These are phyloP conservation scores for Ganoderma meredithae DNA, from an alignment of 1,284 basidiomycete genomes.

Conservation along the genomic window DNA sequence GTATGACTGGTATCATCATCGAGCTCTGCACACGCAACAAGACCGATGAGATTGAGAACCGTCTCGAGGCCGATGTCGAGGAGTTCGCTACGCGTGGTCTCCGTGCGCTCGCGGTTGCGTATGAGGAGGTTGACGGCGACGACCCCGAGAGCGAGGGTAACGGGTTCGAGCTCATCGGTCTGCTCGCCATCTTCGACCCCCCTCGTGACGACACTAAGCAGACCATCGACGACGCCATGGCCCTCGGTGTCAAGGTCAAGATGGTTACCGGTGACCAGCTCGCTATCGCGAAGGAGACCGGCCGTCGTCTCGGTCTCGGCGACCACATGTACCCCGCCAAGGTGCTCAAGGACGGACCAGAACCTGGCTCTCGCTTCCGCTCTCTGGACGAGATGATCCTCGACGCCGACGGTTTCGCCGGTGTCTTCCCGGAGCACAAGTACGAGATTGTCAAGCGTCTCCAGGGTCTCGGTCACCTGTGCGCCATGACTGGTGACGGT, in stretches of 20 bases:
- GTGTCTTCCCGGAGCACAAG: conserved; percentile 98
- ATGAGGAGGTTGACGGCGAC: conserved; percentile 89
- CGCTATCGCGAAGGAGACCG: conserved; percentile 99
- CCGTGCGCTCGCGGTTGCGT: conserved; percentile 96
- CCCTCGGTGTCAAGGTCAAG: conserved; percentile 98
- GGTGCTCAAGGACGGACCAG: conserved; percentile 92
- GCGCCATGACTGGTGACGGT: conserved; percentile 97
- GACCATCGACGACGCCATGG: conserved; percentile 96
- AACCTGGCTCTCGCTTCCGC: conserved; percentile 80
- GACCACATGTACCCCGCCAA: conserved; percentile 98
- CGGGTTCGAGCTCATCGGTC: conserved; percentile 97
- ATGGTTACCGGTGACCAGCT: conserved; percentile 99
- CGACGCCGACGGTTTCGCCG: conserved; percentile 92
- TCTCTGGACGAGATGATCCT: conserved; percentile 94
- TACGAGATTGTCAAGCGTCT: conserved; percentile 93
- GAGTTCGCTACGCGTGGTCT: conserved; percentile 97
- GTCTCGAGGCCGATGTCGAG: conserved; percentile 93
- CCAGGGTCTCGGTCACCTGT: conserved; percentile 88
- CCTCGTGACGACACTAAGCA: conserved; percentile 99
- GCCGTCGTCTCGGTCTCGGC: conserved; percentile 94
- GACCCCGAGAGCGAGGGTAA: conserved; percentile 88
- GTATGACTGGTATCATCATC: conserved; percentile 98
- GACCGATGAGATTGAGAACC: conserved; percentile 90
- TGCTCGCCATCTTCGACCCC: conserved; percentile 97
- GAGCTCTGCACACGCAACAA: conserved; percentile 98